Percentiles rank a stretch among this genome's conserved stretches.
Conservation (phyloP, 1,284 basidiomycete genomes). For the Boletellus deceptivus region DNA sequence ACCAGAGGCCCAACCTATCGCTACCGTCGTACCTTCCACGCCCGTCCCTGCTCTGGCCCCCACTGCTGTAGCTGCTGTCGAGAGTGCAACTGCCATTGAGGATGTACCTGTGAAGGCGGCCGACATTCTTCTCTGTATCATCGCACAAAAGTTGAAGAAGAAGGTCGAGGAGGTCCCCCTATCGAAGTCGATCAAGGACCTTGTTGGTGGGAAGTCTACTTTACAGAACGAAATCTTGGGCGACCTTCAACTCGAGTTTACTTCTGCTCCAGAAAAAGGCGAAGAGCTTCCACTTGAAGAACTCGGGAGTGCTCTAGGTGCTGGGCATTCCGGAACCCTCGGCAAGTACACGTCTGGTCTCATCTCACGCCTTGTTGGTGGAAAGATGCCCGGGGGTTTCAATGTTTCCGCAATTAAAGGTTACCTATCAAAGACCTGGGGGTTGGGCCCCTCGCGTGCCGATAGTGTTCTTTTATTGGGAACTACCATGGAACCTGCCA, state of each 20-base stretch:
- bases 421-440: constrained; percentile 90
- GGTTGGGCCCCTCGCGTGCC: constrained; percentile 84
- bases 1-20: constrained; percentile 40
- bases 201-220: constrained; percentile 97
- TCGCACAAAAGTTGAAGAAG: constrained; percentile 99
- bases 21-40: constrained; percentile 44
- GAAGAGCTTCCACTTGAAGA: constrained; percentile 97
- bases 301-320: constrained; percentile 81
- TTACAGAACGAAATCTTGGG: constrained; percentile 96
- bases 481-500: constrained; percentile 90
- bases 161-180: constrained; percentile 84
- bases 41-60: constrained; percentile 45
- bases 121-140: constrained; percentile 86
- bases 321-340: constrained; percentile 82
- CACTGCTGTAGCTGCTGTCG: constrained; percentile 48
- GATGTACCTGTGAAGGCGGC: constrained; percentile 91
- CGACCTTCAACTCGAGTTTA: constrained; percentile 87
- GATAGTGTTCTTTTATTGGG: constrained; percentile 92
- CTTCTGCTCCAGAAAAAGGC: constrained; percentile 93
- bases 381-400: constrained; percentile 99
- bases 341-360: constrained; percentile 96
- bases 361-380: constrained; percentile 88
- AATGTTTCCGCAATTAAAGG: constrained; percentile 92
- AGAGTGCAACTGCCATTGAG: constrained; percentile 73
- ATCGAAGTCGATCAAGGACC: constrained; percentile 97